Base-by-base conservation (phyloP, 345 rosid species). In the Noccaea caerulescens region DNA sequence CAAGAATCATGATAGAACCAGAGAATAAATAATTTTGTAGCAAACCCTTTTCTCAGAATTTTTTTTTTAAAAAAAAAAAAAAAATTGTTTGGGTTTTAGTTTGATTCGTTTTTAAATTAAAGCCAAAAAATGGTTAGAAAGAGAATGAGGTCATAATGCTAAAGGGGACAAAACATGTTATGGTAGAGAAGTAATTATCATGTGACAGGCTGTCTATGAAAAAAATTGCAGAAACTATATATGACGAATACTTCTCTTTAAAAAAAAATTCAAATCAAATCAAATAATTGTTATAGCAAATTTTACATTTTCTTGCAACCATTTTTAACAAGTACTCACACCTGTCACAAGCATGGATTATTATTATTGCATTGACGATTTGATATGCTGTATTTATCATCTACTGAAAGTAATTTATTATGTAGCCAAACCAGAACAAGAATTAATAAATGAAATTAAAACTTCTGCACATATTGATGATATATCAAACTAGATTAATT, bases 131-230 rank as follows among this genome's bases (percentile, higher is more conserved):
- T 53, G 1, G 79, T 63, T 60, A 61, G 59, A 76, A 63, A 76
- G 79, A 37, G 74, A 61, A 18, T 61, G 79, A 76, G 75, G 75
- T 76, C 66, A 76, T 69, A 69, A 76, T 76, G 75, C 55, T 9
- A 56, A 76, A 76, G 79, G 75, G 75, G 71, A 76, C 79, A 76
- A 76, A 76, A 76, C 79, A 76, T 76, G 79, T 76, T 76, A 76
- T 63, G 75, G 75, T 76, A 76, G 75, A 69, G 54, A 69, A 47
- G 75, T 69, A 63, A 76, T 69, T 76, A 69, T 76, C 75, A 66
- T 47, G 66, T 69, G 79, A 76, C 79, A 76, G 75, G 57, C 73
- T 76, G 79, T 76, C 74, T 63, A 61, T 68, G 63, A 47, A 38
- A 74, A 74, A 68, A 63, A 62, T 60, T 76, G 75, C 79, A 76